These are phyloP conservation scores for Elaphomyces granulatus DNA, from an alignment of 495 filamentous ascomycete species.

Conservation along the genomic window DNA sequence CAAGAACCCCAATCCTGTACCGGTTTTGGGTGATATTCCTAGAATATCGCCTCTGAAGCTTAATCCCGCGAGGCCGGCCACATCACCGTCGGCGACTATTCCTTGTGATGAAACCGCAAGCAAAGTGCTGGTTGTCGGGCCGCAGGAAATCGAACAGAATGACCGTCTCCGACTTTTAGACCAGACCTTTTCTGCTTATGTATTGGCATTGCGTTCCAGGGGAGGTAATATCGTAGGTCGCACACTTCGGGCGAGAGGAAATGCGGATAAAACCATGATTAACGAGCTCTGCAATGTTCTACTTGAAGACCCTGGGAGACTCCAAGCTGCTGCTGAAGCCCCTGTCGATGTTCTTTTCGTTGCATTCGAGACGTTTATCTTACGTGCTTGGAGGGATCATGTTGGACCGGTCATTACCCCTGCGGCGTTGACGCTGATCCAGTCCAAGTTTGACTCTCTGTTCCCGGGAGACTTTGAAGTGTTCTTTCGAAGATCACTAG, in stretches of 20 bases:
- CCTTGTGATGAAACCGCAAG: conserved; percentile 20
- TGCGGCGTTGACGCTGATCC: conserved; percentile 50
- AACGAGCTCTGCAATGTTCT: conserved; percentile 88
- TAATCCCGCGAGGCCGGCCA: conserved; percentile 19
- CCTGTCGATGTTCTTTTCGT: conserved; percentile 82
- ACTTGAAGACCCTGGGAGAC: conserved; percentile 61
- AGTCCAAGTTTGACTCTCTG: conserved; percentile 56
- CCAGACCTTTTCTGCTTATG: conserved; percentile 72
- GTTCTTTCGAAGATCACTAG: conserved; percentile 60
- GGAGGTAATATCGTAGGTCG: conserved; percentile 77
- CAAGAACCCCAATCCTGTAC: conserved; percentile 26
- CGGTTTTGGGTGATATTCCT: conserved; percentile 25
- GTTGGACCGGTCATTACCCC: conserved; percentile 69
- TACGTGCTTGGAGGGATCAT: conserved; percentile 73
- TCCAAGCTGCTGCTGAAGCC: conserved; percentile 58
- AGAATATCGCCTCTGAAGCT: conserved; percentile 14
- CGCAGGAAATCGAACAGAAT: conserved; percentile 17
- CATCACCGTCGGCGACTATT: conserved; percentile 28
- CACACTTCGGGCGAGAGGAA: conserved; percentile 50
- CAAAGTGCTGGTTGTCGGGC: conserved; percentile 24
- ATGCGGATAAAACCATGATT: conserved; percentile 61
- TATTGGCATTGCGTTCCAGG: conserved; percentile 62
- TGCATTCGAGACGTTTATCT: conserved; percentile 88
- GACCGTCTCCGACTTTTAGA: conserved; percentile 54
- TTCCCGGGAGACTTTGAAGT: conserved; percentile 72